These are phyloP conservation scores for Oryza meridionalis DNA, from an alignment of 176 grass and related monocot species.

Conservation along the genomic window DNA sequence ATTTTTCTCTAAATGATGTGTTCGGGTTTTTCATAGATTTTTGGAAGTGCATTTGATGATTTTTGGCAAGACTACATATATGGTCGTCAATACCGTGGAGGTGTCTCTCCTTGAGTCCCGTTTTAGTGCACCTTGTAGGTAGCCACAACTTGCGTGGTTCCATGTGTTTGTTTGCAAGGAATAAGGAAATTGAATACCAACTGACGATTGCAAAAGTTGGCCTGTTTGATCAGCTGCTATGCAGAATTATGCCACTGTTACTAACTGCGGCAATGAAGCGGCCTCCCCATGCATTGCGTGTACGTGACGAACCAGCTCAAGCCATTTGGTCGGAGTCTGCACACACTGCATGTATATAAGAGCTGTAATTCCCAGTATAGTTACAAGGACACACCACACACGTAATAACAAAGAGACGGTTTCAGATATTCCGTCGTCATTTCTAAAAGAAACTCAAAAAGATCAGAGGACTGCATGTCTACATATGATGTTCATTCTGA, in stretches of 20 bases:
- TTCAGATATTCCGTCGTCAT: background rate
- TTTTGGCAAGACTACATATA: no score
- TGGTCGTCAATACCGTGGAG: no score
- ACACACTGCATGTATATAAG: background rate
- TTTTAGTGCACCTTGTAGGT: background rate
- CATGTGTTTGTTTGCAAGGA: slow-evolving; percentile 5
- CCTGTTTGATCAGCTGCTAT: background rate
- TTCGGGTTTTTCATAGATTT: no score
- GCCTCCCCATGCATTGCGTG: background rate
- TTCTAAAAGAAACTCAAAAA: background rate
- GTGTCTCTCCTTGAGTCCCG: background rate
- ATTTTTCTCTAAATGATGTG: background rate
- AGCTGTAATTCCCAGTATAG: slow-evolving; percentile 8
- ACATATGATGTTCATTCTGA: slow-evolving; percentile 25
- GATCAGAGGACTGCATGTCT: background rate
- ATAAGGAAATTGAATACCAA: background rate
- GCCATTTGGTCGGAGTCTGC: background rate
- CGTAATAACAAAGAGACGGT: background rate
- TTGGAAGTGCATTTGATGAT: no score
- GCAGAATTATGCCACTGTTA: background rate
- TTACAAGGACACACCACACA: background rate
- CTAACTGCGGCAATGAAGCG: background rate
- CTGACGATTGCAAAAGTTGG: background rate
- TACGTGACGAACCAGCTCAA: background rate
- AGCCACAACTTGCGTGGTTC: background rate